Evolutionary conservation across 768 basidiomycete species (phyloP).

Genomic region (Hemileccinum rubropunctum): DNA sequence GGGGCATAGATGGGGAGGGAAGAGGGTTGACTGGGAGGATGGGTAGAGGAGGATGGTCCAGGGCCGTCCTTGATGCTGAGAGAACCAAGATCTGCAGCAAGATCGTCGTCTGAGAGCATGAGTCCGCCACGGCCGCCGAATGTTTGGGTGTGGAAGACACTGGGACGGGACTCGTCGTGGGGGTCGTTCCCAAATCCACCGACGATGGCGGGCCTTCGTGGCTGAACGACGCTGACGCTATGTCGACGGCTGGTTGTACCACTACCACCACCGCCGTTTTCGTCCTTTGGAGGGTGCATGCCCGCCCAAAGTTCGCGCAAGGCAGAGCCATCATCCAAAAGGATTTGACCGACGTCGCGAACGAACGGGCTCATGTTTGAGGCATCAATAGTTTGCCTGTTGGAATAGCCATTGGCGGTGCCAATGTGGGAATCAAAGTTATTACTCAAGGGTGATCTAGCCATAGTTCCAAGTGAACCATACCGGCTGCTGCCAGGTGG

Average conservation of each 20-base stretch:
- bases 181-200: constrained; percentile 54
- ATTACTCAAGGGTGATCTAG: constrained; percentile 54
- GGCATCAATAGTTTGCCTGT: constrained; percentile 45
- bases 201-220: constrained; percentile 59
- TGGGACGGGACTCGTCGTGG: constrained; percentile 39
- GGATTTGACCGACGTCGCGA: constrained; percentile 76
- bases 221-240: constrained; percentile 81
- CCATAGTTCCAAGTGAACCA: constrained; percentile 55
- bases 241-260: constrained; percentile 82
- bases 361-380: constrained; percentile 86
- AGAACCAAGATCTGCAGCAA: constrained; percentile 65
- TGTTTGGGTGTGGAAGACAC: constrained; percentile 33
- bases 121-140: constrained; percentile 55
- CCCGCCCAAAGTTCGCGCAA: constrained; percentile 76
- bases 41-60: constrained; percentile 41
- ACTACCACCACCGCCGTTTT: constrained; percentile 63
- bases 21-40: constrained; percentile 65
- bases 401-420: constrained; percentile 46
- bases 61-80: constrained; percentile 46
- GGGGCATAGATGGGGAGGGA: constrained; percentile 78
- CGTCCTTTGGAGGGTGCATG: constrained; percentile 60
- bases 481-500: constrained; percentile 63
- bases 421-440: constrained; percentile 47
- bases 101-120: constrained; percentile 75
- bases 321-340: constrained; percentile 69